Conservation (phyloP, 2,329 filamentous ascomycete species). For the Aureobasidium lini region DNA sequence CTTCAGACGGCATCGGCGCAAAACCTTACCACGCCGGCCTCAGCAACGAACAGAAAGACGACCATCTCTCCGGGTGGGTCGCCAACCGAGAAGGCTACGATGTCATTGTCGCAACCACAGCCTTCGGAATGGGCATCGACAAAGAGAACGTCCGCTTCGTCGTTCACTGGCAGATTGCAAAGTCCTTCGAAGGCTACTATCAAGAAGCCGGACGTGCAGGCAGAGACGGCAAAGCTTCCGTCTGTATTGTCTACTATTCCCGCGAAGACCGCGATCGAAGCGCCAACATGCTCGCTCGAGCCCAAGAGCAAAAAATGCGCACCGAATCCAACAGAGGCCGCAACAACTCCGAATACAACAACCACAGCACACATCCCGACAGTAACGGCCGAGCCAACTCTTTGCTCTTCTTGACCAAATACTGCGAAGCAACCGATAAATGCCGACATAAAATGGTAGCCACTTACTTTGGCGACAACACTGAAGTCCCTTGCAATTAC, state of each 20-base stretch:
- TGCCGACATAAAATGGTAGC: conserved; percentile 73
- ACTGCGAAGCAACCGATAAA: conserved; percentile 66
- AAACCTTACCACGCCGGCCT: conserved; percentile 67
- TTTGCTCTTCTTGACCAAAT: conserved; percentile 56
- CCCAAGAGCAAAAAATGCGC: conserved; percentile 28
- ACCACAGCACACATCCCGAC: conserved; percentile 34
- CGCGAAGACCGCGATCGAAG: conserved; percentile 77
- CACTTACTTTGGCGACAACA: conserved; percentile 66
- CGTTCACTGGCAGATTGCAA: conserved; percentile 87
- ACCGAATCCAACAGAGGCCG: conserved; percentile 22
- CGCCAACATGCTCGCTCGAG: conserved; percentile 43
- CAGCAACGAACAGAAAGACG: conserved; percentile 57
- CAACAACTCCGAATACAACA: conserved; percentile 32
- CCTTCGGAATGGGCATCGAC: conserved; percentile 97
- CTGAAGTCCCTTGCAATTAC: conserved; percentile 32
- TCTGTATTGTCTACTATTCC: conserved; percentile 87
- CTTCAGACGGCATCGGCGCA: conserved; percentile 63
- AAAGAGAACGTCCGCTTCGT: conserved; percentile 93
- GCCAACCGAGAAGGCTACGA: conserved; percentile 53
- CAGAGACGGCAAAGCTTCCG: conserved; percentile 76
- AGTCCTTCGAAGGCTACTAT: conserved; percentile 92
- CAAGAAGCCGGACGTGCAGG: conserved; percentile 91
- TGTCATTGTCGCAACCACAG: conserved; percentile 88
- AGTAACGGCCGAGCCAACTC: conserved; percentile 36
- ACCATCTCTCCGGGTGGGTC: conserved; percentile 65